phyloP scores from a whole-genome alignment of 1,139 yeast species.

The Candida sp. region DNA sequence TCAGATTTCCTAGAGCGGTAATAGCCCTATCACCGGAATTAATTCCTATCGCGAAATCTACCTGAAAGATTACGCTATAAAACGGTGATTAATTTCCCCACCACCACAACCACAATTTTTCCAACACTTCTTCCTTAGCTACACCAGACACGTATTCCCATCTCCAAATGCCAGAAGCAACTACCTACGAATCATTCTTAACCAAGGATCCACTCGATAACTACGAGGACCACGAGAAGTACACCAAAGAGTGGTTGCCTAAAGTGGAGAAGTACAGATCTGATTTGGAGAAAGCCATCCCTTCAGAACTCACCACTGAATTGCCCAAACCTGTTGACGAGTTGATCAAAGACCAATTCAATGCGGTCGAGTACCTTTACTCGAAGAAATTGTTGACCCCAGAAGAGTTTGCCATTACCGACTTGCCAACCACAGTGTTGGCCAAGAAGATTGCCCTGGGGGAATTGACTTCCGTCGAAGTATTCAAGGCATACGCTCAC shows the following conservation, averaged over 20 bases:
- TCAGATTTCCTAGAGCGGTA: too few species aligned
- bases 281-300: slow-evolving; percentile 41
- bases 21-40: too few species aligned
- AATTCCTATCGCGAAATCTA: too few species aligned
- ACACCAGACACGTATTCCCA: slow-evolving; percentile 1
- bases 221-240: slow-evolving; percentile 42
- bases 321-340: slow-evolving; percentile 44
- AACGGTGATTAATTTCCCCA: too few species aligned
- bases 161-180: slow-evolving; percentile 4
- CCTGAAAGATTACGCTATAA: too few species aligned
- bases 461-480: slow-evolving; percentile 45
- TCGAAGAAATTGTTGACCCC: slow-evolving; percentile 46
- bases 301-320: slow-evolving; percentile 45
- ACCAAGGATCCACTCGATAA: slow-evolving; percentile 19
- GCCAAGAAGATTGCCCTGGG: slow-evolving; percentile 37
- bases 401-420: slow-evolving; percentile 52
- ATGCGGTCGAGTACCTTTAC: slow-evolving; percentile 47
- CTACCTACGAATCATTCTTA: slow-evolving; percentile 14
- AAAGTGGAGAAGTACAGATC: slow-evolving; percentile 53
- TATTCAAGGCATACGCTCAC: slow-evolving; percentile 54
- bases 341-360: slow-evolving; percentile 45
- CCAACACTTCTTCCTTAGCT: too few species aligned
- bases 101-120: too few species aligned
- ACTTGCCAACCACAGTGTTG: slow-evolving; percentile 40
- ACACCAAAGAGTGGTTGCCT: slow-evolving; percentile 43